phyloP scores from a whole-genome alignment of 805 yeast genomes.

The Candida ovalis region DNA sequence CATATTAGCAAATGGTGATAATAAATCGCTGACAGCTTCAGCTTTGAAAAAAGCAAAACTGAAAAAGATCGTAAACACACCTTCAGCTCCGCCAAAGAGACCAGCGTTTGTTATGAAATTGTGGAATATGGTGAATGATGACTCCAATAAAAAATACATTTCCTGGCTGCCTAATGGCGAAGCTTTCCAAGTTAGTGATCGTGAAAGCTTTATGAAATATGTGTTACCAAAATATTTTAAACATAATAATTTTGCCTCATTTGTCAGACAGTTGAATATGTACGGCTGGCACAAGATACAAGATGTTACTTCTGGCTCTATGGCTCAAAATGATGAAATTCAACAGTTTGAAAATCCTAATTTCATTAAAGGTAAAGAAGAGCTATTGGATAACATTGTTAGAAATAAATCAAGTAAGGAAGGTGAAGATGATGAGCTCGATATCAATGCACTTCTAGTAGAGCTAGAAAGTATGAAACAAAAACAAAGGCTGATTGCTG shows the following conservation, averaged over 20 bases:
- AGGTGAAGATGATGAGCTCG: slow-evolving; percentile 41
- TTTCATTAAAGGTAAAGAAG: slow-evolving; percentile 75
- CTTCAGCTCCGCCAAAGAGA: slow-evolving; percentile 41
- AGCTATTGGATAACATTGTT: slow-evolving; percentile 77
- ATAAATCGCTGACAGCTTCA: slow-evolving; percentile 2
- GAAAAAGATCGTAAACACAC: slow-evolving; percentile 16
- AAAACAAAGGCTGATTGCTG: slow-evolving; percentile 77
- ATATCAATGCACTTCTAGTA: slow-evolving; percentile 49
- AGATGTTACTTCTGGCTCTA: slow-evolving; percentile 76
- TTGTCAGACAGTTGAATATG: slow-evolving; percentile 96
- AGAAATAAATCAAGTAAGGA: slow-evolving; percentile 58
- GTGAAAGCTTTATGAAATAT: slow-evolving; percentile 79
- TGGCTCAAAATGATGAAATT: slow-evolving; percentile 65
- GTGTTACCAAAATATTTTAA: slow-evolving; percentile 91
- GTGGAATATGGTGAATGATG: slow-evolving; percentile 94
- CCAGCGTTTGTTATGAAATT: slow-evolving; percentile 92
- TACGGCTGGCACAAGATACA: slow-evolving; percentile 99
- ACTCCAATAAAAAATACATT: slow-evolving; percentile 62
- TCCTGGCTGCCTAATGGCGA: slow-evolving; percentile 85
- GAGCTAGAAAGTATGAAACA: slow-evolving; percentile 75
- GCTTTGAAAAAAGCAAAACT: slow-evolving; percentile 26
- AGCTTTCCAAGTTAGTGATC: slow-evolving; percentile 76
- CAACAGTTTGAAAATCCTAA: slow-evolving; percentile 87
- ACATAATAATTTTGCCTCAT: slow-evolving; percentile 91
- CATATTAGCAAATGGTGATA: not conserved